Evolutionary conservation across 2,329 filamentous ascomycete species (phyloP).

Genomic region (Pyrenochaeta sp.): DNA sequence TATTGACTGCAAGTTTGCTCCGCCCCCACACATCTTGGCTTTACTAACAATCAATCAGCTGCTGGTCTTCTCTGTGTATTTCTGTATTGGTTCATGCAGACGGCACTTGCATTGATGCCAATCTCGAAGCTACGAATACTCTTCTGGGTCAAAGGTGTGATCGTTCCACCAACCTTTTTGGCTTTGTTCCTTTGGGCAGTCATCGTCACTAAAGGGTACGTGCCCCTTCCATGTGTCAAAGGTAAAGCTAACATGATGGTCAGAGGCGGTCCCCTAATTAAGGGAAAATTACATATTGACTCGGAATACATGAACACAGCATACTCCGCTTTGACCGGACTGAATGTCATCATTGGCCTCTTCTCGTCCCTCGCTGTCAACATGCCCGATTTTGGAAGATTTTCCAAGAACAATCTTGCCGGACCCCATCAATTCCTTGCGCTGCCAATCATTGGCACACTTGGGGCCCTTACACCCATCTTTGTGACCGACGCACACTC

Average conservation of each 20-base stretch:
- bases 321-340: conserved; percentile 53
- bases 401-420: conserved; percentile 51
- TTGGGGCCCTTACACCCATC: conserved; percentile 58
- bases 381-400: conserved; percentile 56
- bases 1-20: conserved; percentile 31
- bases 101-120: conserved; percentile 53
- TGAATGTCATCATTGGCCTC: conserved; percentile 59
- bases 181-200: conserved; percentile 55
- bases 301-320: conserved; percentile 53
- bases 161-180: conserved; percentile 54
- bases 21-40: background rate
- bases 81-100: conserved; percentile 60
- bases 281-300: conserved; percentile 44
- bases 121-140: conserved; percentile 54
- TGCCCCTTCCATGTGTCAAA: background rate
- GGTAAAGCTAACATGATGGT: background rate
- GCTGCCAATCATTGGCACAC: conserved; percentile 56
- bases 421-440: conserved; percentile 57
- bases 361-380: conserved; percentile 61
- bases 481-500: conserved; percentile 57
- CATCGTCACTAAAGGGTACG: conserved; percentile 50
- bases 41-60: conserved; percentile 37
- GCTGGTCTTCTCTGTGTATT: conserved; percentile 60
- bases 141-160: conserved; percentile 54
- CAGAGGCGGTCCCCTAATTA: conserved; percentile 51